phyloP scores from a whole-genome alignment of 1,139 yeast species.

The Magnusiomyces magnusii region DNA sequence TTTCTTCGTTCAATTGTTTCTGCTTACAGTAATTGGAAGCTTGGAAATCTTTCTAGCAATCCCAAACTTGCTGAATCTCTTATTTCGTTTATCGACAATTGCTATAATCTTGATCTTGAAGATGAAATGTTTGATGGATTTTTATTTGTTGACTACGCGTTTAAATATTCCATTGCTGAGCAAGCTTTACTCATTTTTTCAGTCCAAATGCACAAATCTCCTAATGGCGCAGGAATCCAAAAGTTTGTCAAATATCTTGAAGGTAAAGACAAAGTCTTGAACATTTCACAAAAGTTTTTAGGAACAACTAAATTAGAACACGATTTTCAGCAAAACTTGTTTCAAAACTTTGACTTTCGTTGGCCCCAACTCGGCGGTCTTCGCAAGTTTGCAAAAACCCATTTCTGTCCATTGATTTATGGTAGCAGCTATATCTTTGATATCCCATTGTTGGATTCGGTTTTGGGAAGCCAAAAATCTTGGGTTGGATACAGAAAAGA shows the following conservation, averaged over 20 bases:
- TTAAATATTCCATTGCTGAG: conserved; percentile 48
- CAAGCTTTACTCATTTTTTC: conserved; percentile 72
- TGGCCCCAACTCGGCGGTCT: conserved; percentile 43
- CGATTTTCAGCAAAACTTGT: conserved; percentile 41
- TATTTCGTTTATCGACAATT: conserved; percentile 7
- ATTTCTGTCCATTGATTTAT: conserved; percentile 28
- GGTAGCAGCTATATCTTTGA: conserved; percentile 48
- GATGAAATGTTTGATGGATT: conserved; percentile 1
- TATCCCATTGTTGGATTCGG: conserved; percentile 52
- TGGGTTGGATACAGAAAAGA: conserved; percentile 52
- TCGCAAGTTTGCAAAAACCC: conserved; percentile 39
- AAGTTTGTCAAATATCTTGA: conserved; percentile 42
- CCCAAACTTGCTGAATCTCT: conserved; percentile 11
- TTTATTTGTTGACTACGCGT: conserved; percentile 3
- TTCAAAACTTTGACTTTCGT: conserved; percentile 40
- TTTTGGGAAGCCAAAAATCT: conserved; percentile 40
- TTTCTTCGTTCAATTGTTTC: conserved; percentile 29
- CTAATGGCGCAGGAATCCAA: conserved; percentile 25
- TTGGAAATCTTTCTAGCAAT: conserved; percentile 10
- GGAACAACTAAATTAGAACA: conserved; percentile 39
- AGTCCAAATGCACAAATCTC: conserved; percentile 52
- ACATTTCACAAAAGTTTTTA: conserved; percentile 14
- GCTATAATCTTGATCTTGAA: neutral
- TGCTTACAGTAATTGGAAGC: conserved; percentile 29
- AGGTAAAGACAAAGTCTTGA: conserved; percentile 35